Conservation (phyloP, 805 yeast genomes). For the Hemisphaericaspora nanyangensis region DNA sequence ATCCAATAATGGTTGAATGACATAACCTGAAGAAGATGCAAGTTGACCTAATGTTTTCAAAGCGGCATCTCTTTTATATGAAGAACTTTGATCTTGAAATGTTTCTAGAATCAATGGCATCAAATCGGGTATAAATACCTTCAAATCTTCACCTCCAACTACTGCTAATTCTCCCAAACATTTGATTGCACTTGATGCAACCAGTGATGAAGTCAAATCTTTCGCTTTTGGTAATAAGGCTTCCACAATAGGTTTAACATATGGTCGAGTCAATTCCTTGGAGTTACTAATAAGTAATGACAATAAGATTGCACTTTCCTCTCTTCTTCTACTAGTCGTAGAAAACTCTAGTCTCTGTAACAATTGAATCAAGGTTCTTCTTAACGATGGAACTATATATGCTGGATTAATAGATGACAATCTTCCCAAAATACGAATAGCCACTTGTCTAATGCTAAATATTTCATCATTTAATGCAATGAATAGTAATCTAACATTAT, state of each 20-base stretch:
- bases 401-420: conserved; percentile 88
- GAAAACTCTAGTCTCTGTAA: conserved; percentile 84
- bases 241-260: conserved; percentile 85
- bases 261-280: conserved; percentile 80
- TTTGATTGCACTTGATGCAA: conserved; percentile 77
- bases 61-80: conserved; percentile 85
- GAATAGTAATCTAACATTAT: conserved; percentile 76
- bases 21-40: conserved; percentile 89
- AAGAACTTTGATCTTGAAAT: conserved; percentile 89
- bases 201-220: conserved; percentile 64
- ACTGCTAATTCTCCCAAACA: conserved; percentile 88
- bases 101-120: conserved; percentile 88
- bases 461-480: conserved; percentile 90
- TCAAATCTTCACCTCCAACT: conserved; percentile 84
- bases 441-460: conserved; percentile 75
- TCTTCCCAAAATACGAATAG: conserved; percentile 78
- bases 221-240: conserved; percentile 73
- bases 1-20: conserved; percentile 86
- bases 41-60: conserved; percentile 82
- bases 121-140: conserved; percentile 63
- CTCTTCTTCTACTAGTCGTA: conserved; percentile 67
- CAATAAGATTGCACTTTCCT: conserved; percentile 77
- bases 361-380: conserved; percentile 82
- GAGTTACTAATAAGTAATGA: conserved; percentile 75
- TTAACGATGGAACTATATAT: conserved; percentile 85